phyloP scores from a whole-genome alignment of 2,329 filamentous ascomycete species.

The Tolypocladium endophyticum region DNA sequence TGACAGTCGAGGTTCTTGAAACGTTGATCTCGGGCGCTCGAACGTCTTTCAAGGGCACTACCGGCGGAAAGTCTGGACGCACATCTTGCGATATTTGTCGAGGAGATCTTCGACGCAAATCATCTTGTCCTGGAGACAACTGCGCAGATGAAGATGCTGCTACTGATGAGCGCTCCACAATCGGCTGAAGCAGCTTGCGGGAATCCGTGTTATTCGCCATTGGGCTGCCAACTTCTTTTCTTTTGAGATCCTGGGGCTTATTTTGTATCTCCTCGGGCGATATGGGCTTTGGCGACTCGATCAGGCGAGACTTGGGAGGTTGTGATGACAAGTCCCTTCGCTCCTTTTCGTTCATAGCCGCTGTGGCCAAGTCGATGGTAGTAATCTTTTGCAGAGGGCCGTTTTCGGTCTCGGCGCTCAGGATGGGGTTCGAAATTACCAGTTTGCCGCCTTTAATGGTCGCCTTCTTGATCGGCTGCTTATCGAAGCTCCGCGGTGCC shows the following conservation, averaged over 20 bases:
- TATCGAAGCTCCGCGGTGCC: conserved; percentile 6
- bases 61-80: not conserved
- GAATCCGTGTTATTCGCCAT: not conserved
- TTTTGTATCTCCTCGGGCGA: conserved; percentile 21
- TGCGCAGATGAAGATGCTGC: conserved; percentile 27
- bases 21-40: not conserved
- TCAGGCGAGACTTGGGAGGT: conserved; percentile 18
- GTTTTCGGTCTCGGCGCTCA: conserved; percentile 20
- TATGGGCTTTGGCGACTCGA: conserved; percentile 22
- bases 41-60: not conserved
- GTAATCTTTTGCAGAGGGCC: conserved; percentile 34
- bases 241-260: conserved; percentile 23
- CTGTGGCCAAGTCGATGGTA: conserved; percentile 39
- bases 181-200: conserved; percentile 1
- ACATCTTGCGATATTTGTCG: conserved; percentile 17
- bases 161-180: conserved; percentile 1
- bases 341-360: conserved; percentile 34
- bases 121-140: conserved; percentile 39
- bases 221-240: conserved; percentile 22
- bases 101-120: conserved; percentile 41
- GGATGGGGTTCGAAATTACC: conserved; percentile 39
- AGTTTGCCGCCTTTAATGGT: conserved; percentile 25
- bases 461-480: conserved; percentile 14
- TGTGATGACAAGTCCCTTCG: conserved; percentile 21
- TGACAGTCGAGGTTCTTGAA: not conserved